phyloP scores from a whole-genome alignment of 108 stramenopile species.

The Schizochytrium sp. region DNA sequence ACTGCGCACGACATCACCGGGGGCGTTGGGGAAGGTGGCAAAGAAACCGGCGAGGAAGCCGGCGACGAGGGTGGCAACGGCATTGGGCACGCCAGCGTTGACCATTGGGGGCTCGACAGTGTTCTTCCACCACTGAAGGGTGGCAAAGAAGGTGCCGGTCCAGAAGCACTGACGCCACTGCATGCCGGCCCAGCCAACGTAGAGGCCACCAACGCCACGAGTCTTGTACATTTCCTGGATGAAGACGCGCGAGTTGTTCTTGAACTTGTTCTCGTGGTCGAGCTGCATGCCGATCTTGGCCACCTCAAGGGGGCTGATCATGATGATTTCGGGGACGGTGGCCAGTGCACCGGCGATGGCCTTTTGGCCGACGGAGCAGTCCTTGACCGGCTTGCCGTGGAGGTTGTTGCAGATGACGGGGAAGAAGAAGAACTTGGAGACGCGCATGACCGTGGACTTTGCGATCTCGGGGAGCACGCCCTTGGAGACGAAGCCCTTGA shows the following conservation, averaged over 20 bases:
- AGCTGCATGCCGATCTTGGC: conserved; percentile 19
- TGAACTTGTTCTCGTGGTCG: neutral
- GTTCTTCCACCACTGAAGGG: neutral
- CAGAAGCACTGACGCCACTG: conserved; percentile 23
- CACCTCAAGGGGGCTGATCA: conserved; percentile 17
- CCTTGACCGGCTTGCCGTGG: neutral
- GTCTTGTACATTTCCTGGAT: neutral
- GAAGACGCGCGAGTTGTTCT: neutral
- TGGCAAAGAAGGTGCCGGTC: conserved; percentile 15
- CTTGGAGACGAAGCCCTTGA: neutral
- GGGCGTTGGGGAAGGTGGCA: neutral
- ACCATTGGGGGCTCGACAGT: conserved; percentile 16
- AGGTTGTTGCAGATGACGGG: neutral
- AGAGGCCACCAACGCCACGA: neutral
- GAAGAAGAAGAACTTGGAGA: conserved; percentile 15
- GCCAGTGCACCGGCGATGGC: neutral
- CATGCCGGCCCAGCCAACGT: neutral
- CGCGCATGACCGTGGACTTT: conserved; percentile 8
- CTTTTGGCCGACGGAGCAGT: neutral
- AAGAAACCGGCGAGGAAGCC: conserved; percentile 14
- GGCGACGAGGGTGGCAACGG: neutral
- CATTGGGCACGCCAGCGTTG: neutral
- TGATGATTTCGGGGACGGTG: conserved; percentile 6
- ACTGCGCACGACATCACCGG: conserved; percentile 5
- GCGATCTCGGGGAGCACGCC: conserved; percentile 16